Evolutionary conservation across 2,329 filamentous ascomycete genomes (phyloP), one percentile per base, ranked within the genome.

Genomic region (Fusarium sororula): DNA sequence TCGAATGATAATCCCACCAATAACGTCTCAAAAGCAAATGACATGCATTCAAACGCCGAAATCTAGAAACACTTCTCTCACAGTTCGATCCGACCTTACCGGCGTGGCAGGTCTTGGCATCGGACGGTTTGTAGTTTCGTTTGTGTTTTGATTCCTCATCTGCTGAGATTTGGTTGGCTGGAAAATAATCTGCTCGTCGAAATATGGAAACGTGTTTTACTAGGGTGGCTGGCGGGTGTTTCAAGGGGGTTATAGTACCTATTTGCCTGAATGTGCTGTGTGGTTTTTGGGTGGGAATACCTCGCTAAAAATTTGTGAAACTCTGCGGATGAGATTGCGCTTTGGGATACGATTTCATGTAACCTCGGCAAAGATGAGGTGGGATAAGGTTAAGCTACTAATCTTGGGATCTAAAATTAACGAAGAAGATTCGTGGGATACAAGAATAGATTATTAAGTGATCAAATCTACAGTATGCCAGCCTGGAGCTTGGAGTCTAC

Each of bases 131-230:
- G n/a, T 37, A 48, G 55, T 58, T 58, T 58, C 41, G 55, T 58
- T 58, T 58, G 42, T 48, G 55, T 58, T 58, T 58, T 48, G 22
- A 44, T 44, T 56, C 38, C 22, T 56, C 37, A 22, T 37, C n/a
- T 48, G 30, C 41, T 37, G 41, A 8, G 24, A 14, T 48, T 47
- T 9, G 30, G 41, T 45, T 58, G 55, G 55, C 6, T 58, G 41
- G 7, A 58, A 58, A 42, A 28, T 24, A 26, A 35, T 41, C 18
- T 26, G 48, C 24, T 24, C 12, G 44, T 50, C 13, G 32, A 30
- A 37, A 26, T 30, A 47, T 26, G 37, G 42, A 64, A 64, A 64
- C 62, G 45, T 44, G 57, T 48, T 60, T 65, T 51, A 56, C 56
- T 17, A 61, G 56, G 62, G 38, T 47, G 14, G 45, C 7, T 48